Conservation (phyloP, 441 rosid genomes). For the Syzygium syzygioides region DNA sequence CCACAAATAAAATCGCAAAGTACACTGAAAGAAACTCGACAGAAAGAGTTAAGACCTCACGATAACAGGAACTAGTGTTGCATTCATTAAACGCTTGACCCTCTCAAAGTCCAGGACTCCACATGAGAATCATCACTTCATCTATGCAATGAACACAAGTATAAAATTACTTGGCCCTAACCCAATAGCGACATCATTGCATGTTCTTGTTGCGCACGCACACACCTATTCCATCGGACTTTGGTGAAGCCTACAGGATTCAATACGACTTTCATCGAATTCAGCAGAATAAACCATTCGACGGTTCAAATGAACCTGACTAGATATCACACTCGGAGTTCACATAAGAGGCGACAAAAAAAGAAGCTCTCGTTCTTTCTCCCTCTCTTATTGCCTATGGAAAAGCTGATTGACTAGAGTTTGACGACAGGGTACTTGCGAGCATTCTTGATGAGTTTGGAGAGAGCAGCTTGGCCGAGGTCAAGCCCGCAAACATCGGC, state of each 20-base stretch:
- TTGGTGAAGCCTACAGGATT: neutral
- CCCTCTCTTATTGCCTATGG: neutral
- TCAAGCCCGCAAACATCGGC: constrained; percentile 57
- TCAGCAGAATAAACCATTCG: neutral
- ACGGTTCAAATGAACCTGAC: neutral
- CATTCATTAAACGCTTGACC: neutral
- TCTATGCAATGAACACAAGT: neutral
- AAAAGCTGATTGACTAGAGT: neutral
- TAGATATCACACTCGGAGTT: neutral
- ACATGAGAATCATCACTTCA: neutral
- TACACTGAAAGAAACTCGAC: neutral
- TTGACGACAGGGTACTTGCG: constrained; percentile 32
- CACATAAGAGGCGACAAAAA: neutral
- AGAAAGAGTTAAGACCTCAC: neutral
- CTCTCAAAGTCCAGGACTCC: neutral
- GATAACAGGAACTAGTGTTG: neutral
- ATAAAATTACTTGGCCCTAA: neutral
- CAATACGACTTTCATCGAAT: neutral
- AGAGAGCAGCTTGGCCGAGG: constrained; percentile 47
- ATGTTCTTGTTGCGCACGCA: neutral
- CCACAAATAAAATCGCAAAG: neutral
- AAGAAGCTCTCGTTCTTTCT: neutral
- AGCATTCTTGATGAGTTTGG: constrained; percentile 41
- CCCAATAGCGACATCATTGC: neutral
- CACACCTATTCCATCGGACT: neutral